These are phyloP conservation scores for Pleurozium schreberi DNA, from an alignment of 225 moss, liverwort and hornwort genomes.

Conservation along the genomic window DNA sequence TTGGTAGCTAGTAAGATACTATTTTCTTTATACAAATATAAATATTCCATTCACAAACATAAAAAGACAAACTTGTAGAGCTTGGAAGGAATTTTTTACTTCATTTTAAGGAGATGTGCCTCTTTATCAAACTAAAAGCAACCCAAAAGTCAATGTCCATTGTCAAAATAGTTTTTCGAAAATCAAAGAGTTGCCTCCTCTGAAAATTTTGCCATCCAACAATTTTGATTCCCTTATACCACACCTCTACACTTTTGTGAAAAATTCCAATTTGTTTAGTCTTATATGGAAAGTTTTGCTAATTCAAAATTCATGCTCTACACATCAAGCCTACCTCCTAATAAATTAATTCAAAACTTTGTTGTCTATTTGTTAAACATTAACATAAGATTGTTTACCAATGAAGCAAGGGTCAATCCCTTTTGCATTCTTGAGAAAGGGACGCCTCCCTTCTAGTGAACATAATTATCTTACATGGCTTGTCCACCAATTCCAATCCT, in stretches of 20 bases:
- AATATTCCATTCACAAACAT: neutral
- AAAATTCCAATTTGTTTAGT: neutral
- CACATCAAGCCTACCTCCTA: too few relatives aligned
- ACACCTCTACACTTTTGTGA: neutral
- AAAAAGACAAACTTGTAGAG: neutral
- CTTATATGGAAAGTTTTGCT: too few relatives aligned
- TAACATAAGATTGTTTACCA: too few relatives aligned
- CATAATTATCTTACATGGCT: too few relatives aligned
- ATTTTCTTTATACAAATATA: neutral
- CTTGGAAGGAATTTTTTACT: fast-evolving
- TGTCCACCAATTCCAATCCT: too few relatives aligned
- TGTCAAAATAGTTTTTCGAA: neutral
- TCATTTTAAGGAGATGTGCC: neutral
- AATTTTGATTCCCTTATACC: neutral
- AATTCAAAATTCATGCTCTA: neutral
- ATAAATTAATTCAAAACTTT: neutral
- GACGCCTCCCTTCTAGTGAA: fast-evolving
- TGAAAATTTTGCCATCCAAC: neutral
- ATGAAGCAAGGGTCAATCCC: too few relatives aligned
- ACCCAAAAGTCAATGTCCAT: neutral
- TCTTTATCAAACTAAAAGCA: too few relatives aligned
- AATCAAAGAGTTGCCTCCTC: neutral
- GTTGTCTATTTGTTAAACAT: too few relatives aligned
- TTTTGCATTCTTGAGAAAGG: too few relatives aligned
- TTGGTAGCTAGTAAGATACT: neutral